Conservation (phyloP, 2,329 filamentous ascomycete species). For the Talaromyces funiculosus region DNA sequence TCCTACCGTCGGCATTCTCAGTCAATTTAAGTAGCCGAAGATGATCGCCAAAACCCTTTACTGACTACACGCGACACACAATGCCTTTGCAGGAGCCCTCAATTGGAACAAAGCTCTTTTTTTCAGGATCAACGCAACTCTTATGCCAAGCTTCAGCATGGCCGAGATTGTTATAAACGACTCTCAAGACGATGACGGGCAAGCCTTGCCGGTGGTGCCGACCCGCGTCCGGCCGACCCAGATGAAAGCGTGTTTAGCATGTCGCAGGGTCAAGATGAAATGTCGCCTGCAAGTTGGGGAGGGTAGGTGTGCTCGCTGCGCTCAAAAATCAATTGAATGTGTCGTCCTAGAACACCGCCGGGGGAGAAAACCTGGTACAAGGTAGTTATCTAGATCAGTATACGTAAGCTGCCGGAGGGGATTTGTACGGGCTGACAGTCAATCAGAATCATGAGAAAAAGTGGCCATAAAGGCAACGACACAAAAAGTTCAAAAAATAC, state of each 20-base stretch:
- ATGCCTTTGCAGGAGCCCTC: background rate
- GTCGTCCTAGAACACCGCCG: constrained; percentile 36
- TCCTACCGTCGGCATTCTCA: background rate
- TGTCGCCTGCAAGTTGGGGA: constrained; percentile 22
- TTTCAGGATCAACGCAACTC: too few species aligned
- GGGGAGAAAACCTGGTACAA: constrained; percentile 31
- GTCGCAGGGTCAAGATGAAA: constrained; percentile 37
- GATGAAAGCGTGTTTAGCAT: constrained; percentile 32
- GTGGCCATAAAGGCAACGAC: background rate
- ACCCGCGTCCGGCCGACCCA: background rate
- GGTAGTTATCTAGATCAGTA: constrained; percentile 18
- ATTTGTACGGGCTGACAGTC: background rate
- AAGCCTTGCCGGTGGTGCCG: background rate
- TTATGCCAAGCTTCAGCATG: background rate
- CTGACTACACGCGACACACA: background rate
- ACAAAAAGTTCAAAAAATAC: background rate
- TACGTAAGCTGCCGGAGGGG: background rate
- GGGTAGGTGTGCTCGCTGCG: constrained; percentile 32
- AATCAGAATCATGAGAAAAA: background rate
- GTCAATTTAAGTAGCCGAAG: background rate
- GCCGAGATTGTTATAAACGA: background rate
- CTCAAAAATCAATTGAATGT: constrained; percentile 34
- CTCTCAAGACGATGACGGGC: background rate
- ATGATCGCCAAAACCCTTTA: too few species aligned
- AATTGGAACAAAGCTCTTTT: too few species aligned